Conservation (phyloP, 139 green algal species). For the Chlorella sp. region DNA sequence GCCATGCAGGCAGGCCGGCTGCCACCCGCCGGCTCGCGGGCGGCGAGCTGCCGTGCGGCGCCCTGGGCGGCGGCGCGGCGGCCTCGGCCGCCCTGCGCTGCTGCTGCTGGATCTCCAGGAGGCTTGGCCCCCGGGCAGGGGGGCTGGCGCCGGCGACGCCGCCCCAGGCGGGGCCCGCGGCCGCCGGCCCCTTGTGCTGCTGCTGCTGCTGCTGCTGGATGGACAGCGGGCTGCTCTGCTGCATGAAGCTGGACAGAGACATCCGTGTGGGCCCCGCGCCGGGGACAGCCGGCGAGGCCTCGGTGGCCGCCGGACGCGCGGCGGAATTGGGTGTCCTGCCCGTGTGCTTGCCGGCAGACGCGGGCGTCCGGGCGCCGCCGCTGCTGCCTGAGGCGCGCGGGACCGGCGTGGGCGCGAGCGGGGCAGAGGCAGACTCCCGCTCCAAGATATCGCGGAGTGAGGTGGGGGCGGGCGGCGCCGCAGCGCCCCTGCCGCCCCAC, state of each 20-base stretch:
- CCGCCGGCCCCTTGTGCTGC: background rate
- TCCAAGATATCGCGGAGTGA: slow-evolving; percentile 14
- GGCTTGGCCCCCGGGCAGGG: background rate
- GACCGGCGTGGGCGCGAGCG: background rate
- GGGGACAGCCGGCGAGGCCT: background rate
- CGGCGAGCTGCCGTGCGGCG: slow-evolving; percentile 6
- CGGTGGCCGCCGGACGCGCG: background rate
- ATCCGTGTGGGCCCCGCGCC: slow-evolving; percentile 10
- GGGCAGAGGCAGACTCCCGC: slow-evolving; percentile 1
- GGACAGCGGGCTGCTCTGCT: slow-evolving; percentile 14
- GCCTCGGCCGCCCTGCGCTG: too few species aligned
- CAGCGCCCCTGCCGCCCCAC: slow-evolving; percentile 21
- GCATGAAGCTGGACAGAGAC: slow-evolving; percentile 22
- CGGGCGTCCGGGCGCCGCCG: background rate
- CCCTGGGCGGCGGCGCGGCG: background rate
- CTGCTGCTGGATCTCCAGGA: slow-evolving; percentile 34
- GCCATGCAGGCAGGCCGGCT: slow-evolving; percentile 7
- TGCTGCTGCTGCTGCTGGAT: slow-evolving; percentile 30
- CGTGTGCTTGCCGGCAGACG: background rate
- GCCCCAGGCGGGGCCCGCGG: slow-evolving; percentile 30
- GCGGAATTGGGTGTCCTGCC: background rate
- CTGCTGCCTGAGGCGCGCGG: background rate
- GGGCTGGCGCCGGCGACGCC: slow-evolving; percentile 18
- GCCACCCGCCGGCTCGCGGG: background rate
- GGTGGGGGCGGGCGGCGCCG: background rate